A percentile compares a stretch with the other conserved stretches of the same genome.
Conservation (phyloP, 2,329 filamentous ascomycete species). For the Xylariaceae sp. region DNA sequence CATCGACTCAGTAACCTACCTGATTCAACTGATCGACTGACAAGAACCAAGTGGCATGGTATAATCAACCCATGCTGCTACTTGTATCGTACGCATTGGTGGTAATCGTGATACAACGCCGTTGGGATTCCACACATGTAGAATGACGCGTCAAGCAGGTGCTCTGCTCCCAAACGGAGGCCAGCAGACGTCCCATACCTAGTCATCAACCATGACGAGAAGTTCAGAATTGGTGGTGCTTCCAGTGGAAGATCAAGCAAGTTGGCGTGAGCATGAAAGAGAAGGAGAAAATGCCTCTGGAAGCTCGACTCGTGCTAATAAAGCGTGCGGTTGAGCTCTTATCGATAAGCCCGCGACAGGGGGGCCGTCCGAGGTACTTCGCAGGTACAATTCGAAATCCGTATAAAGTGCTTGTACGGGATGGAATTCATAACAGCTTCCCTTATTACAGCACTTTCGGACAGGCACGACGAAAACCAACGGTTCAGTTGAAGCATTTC, state of each 20-base stretch:
- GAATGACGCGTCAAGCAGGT: neutral
- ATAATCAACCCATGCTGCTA: neutral
- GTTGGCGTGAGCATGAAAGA: neutral
- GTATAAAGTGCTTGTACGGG: neutral
- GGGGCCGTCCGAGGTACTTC: neutral
- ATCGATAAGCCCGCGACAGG: neutral
- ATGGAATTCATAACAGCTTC: neutral
- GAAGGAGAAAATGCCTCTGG: neutral
- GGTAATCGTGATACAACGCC: neutral
- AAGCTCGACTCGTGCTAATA: neutral
- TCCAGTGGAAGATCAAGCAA: neutral
- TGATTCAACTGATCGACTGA: neutral
- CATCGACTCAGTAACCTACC: conserved; percentile 2
- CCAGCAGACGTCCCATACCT: neutral
- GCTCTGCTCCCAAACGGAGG: neutral
- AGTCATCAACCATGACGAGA: neutral
- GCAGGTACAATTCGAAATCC: neutral
- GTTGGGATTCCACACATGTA: neutral
- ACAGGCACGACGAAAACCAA: neutral
- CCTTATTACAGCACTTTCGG: neutral
- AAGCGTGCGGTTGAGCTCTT: neutral
- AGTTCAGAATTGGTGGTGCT: neutral
- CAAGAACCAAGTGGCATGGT: neutral
- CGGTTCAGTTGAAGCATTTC: neutral
- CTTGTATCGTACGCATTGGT: neutral